Conservation (phyloP, 225 moss, liverwort and hornwort species). For the Pseudoscleropodium purum region DNA sequence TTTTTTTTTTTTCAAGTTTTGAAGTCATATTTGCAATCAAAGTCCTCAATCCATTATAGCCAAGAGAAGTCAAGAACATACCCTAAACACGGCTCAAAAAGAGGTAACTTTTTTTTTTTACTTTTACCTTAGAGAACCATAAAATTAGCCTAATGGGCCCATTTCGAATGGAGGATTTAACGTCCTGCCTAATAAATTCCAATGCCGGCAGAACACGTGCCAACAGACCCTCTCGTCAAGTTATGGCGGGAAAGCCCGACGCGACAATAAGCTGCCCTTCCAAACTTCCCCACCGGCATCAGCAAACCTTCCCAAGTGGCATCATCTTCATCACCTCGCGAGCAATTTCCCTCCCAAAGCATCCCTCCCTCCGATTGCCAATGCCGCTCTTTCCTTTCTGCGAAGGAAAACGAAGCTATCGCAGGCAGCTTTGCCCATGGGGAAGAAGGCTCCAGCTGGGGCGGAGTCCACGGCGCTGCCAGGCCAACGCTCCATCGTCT, state of each 20-base stretch:
- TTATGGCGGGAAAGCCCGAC: not conserved
- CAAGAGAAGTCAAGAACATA: no score
- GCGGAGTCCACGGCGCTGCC: not conserved
- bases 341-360: not conserved
- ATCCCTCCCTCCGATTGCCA: no score
- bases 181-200: not conserved
- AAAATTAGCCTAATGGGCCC: no score
- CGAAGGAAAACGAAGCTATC: not conserved
- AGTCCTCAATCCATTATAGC: no score
- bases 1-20: no score
- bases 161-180: no score
- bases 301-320: not conserved
- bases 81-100: no score
- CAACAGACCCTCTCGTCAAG: not conserved
- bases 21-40: no score
- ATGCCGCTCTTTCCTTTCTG: not conserved
- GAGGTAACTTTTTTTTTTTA: no score
- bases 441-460: not conserved
- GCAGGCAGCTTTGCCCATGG: not conserved
- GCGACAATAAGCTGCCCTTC: no score
- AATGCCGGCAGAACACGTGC: no score
- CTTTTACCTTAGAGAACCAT: no score
- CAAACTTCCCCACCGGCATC: not conserved
- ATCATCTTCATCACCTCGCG: not conserved
- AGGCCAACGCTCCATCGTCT: slow-evolving; percentile 36